Evolutionary conservation across 2,329 filamentous ascomycete species (phyloP).

Genomic region (Ilyonectria sp.): DNA sequence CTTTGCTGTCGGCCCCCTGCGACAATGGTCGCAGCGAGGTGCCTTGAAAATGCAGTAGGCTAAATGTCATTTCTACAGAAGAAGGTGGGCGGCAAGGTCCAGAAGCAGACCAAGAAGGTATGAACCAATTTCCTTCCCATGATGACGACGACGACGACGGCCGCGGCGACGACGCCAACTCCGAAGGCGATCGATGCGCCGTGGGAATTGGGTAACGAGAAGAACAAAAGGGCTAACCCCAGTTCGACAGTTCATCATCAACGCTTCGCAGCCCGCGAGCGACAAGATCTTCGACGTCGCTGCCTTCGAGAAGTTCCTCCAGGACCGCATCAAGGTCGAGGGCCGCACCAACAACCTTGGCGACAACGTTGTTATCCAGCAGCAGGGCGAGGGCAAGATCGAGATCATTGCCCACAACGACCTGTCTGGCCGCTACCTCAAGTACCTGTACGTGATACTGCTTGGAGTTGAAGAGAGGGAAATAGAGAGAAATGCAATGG

Average conservation of each 20-base stretch:
- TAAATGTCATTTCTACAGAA: conserved; percentile 80
- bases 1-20: conserved; percentile 89
- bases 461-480: background rate
- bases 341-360: conserved; percentile 98
- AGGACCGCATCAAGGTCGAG: conserved; percentile 99
- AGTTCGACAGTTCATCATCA: conserved; percentile 89
- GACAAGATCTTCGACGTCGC: conserved; percentile 99
- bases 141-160: conserved; percentile 20
- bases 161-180: conserved; percentile 6
- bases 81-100: conserved; percentile 77
- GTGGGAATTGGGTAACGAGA: conserved; percentile 7
- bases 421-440: conserved; percentile 98
- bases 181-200: conserved; percentile 12
- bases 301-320: conserved; percentile 99
- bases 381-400: conserved; percentile 96
- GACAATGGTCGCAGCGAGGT: conserved; percentile 24
- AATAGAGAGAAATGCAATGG: background rate
- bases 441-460: conserved; percentile 87
- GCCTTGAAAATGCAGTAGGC: conserved; percentile 86
- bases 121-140: conserved; percentile 39
- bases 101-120: conserved; percentile 92
- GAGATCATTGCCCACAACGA: conserved; percentile 98
- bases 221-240: conserved; percentile 32
- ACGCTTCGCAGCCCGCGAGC: conserved; percentile 96
- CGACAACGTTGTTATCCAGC: conserved; percentile 90